Evolutionary conservation across 306 rosid species (phyloP).

Genomic region (Medicago lupulina): DNA sequence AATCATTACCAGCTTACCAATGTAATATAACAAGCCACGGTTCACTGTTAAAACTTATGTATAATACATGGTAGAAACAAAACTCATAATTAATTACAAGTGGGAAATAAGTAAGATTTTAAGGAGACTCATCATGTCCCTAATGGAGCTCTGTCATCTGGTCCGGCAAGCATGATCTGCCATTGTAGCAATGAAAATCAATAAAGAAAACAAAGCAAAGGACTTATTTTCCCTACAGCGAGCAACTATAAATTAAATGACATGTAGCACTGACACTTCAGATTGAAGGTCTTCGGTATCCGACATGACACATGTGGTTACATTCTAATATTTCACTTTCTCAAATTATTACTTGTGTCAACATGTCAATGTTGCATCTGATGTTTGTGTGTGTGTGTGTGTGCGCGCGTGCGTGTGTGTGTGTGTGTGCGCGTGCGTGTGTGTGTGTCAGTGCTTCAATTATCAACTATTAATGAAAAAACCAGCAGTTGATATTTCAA

Average conservation of each 20-base stretch:
- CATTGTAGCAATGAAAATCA: conserved; percentile 37
- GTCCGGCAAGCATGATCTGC: conserved; percentile 94
- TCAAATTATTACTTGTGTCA: background rate
- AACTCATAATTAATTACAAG: conserved; percentile 64
- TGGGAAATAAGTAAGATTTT: conserved; percentile 10
- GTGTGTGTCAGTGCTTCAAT: background rate
- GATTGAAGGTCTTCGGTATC: background rate
- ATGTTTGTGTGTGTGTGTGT: background rate
- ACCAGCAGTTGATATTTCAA: background rate
- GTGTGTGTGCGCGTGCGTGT: too few relatives aligned
- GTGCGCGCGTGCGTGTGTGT: too few relatives aligned
- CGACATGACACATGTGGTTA: background rate
- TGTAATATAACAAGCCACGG: conserved; percentile 46
- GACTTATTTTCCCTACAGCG: background rate
- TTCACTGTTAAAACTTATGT: conserved; percentile 51
- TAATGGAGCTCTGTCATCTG: conserved; percentile 82
- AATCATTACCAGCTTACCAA: conserved; percentile 35
- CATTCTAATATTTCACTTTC: background rate
- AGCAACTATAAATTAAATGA: background rate
- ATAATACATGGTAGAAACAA: conserved; percentile 49
- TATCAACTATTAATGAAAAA: background rate
- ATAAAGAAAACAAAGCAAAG: background rate
- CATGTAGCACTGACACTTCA: background rate
- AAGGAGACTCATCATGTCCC: conserved; percentile 57
- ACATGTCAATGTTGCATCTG: background rate